Conservation (phyloP, 495 filamentous ascomycete genomes). For the Penicillium crystallinum region DNA sequence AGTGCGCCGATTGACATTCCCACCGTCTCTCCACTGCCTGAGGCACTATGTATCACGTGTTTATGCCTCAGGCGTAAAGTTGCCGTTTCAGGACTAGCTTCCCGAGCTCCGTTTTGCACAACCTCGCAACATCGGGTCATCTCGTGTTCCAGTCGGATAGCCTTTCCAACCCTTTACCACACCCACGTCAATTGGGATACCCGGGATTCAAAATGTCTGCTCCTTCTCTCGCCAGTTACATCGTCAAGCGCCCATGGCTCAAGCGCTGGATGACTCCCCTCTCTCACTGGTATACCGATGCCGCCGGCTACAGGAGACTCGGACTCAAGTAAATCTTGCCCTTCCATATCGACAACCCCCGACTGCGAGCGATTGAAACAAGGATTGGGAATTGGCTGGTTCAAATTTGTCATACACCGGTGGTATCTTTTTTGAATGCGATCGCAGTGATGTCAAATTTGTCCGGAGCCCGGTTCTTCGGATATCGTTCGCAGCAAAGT, state of each 20-base stretch:
- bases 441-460: conserved; percentile 11
- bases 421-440: background rate
- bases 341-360: conserved; percentile 10
- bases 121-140: conserved; percentile 43
- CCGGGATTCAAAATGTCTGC: conserved; percentile 59
- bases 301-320: conserved; percentile 86
- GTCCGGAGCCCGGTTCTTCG: conserved; percentile 16
- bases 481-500: conserved; percentile 11
- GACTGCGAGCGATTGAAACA: conserved; percentile 9
- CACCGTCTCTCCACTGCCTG: conserved; percentile 16
- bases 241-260: conserved; percentile 81
- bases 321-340: conserved; percentile 68
- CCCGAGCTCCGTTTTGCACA: conserved; percentile 45
- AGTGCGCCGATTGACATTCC: conserved; percentile 23
- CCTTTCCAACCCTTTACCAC: conserved; percentile 24
- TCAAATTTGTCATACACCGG: background rate
- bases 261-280: conserved; percentile 68
- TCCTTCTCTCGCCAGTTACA: conserved; percentile 64
- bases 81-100: conserved; percentile 18
- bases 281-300: conserved; percentile 76
- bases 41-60: conserved; percentile 24
- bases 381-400: background rate
- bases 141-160: conserved; percentile 38
- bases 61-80: conserved; percentile 5
- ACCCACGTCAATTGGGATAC: conserved; percentile 34